Conservation (phyloP, 768 basidiomycete species). For the Boletus sp. region DNA sequence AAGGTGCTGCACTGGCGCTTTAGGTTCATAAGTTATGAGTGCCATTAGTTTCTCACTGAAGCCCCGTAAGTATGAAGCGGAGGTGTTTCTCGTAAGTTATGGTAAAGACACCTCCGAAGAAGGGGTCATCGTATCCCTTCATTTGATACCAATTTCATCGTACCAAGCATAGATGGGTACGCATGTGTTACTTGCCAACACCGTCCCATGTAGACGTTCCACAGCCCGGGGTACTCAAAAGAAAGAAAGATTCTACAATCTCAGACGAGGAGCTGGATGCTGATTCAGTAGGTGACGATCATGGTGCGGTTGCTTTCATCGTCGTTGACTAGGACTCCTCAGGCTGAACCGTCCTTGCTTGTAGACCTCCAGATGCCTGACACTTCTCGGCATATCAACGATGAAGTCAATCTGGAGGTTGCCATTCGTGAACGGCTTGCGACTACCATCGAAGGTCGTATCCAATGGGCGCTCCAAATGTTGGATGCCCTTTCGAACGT, state of each 20-base stretch:
- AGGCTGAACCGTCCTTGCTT: background rate
- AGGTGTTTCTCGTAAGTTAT: background rate
- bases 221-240: constrained; percentile 10
- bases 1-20: too few relatives aligned
- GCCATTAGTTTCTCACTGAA: too few relatives aligned
- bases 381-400: constrained; percentile 19
- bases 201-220: constrained; percentile 13
- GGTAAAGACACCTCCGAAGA: background rate
- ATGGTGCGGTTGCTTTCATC: constrained; percentile 16
- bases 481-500: constrained; percentile 32
- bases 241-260: constrained; percentile 2
- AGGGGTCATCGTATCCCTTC: background rate
- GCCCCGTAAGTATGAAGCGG: too few relatives aligned
- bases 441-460: constrained; percentile 41
- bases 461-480: constrained; percentile 45
- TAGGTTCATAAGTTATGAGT: too few relatives aligned
- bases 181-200: constrained; percentile 23
- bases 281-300: constrained; percentile 9
- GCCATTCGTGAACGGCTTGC: constrained; percentile 39
- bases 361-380: constrained; percentile 15
- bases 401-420: constrained; percentile 46
- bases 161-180: constrained; percentile 19
- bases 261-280: constrained; percentile 11
- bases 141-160: background rate
- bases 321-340: background rate